Conservation (phyloP, 2,329 filamentous ascomycete species). For the Beauveria medogensis region DNA sequence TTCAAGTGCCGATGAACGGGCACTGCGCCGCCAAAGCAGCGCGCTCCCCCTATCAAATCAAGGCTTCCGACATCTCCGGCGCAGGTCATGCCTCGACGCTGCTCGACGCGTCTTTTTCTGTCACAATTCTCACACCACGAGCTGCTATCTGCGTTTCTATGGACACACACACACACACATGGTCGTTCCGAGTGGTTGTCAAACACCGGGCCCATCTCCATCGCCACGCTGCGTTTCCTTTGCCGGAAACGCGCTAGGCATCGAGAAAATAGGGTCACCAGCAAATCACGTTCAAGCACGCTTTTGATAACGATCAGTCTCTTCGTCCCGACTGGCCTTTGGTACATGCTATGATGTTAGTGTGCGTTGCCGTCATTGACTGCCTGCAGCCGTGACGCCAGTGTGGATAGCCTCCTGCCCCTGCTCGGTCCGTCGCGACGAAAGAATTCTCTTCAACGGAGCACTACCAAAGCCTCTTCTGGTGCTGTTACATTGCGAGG, state of each 20-base stretch:
- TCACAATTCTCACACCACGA: neutral
- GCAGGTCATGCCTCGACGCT: too few relatives aligned
- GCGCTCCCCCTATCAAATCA: too few relatives aligned
- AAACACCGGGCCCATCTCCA: neutral
- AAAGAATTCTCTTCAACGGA: neutral
- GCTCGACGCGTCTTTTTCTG: neutral
- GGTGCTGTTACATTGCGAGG: neutral
- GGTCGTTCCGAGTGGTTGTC: neutral
- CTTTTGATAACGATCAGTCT: neutral
- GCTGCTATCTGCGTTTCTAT: neutral
- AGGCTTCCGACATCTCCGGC: too few relatives aligned
- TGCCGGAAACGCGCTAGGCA: neutral
- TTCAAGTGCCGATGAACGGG: too few relatives aligned
- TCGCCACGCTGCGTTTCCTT: neutral
- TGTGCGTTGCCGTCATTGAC: neutral
- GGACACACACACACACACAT: neutral
- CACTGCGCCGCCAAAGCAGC: too few relatives aligned
- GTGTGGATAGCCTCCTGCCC: neutral
- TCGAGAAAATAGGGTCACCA: neutral
- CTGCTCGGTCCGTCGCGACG: neutral
- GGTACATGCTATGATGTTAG: neutral
- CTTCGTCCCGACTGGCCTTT: neutral
- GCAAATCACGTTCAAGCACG: neutral
- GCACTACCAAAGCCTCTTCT: neutral
- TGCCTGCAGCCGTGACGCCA: neutral